Base-by-base conservation (phyloP, 73 alveolate species). In the Durusdinium trenchii region DNA sequence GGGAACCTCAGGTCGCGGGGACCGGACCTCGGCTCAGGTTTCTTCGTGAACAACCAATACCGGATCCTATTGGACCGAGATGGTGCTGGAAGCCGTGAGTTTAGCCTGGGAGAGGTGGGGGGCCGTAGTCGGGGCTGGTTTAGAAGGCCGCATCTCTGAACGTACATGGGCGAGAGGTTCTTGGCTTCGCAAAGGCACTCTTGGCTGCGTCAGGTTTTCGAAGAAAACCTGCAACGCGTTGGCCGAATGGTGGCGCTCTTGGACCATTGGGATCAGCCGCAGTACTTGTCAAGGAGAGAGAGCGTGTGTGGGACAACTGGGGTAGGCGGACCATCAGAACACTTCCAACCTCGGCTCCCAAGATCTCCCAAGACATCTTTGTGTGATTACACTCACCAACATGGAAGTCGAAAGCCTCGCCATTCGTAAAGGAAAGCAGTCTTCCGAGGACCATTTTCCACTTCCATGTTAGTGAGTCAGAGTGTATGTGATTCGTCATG, bases 31-130 rank as follows among this genome's bases (percentile, higher is more conserved):
- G 3, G 50, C 35, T n/a, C 50, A 81, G 91, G 91, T 48, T 91
- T 91, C 89, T 91, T 91, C 47, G 98, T 91, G 62, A 91, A 91
- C 90, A 91, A 91, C 78, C 98, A 91, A 76, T 91, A 91, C 90
- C 67, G 98, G 47, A 91, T 91, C 23, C 78, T 91, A 47, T n/a
- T 91, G 89, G 98, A 91, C 50, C 98, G 50, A 47, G 61, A 91
- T 47, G 98, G 98, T n/a, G 98, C 98, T 2, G 98, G 98, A 54
- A 91, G 98, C 57, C 71, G 87, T 30, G 48, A 71, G 43, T 91
- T 57, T 4, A 91, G 89, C n/a, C 89, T 91, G 76, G 85, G 85
- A 12, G 98, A 91, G 94, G 94, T 52, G n/a, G 67, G 81, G 30
- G n/a, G n/a, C n/a, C n/a, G n/a, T n/a, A n/a, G n/a, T n/a, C n/a